These are phyloP conservation scores for Cystobasidium sp. DNA, from an alignment of 1,284 basidiomycete species.

Conservation along the genomic window DNA sequence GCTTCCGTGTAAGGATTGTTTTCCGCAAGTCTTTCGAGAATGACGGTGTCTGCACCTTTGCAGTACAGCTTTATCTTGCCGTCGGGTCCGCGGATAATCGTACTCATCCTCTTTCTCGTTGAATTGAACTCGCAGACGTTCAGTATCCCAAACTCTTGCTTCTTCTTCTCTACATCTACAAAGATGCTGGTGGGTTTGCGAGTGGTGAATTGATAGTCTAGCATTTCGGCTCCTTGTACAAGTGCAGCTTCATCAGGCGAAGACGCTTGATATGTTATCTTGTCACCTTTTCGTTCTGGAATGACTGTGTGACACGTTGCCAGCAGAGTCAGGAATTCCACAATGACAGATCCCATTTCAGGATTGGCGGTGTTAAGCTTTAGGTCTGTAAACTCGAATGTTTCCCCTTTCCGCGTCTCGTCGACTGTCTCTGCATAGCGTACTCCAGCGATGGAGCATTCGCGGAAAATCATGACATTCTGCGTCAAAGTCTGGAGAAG, in stretches of 20 bases:
- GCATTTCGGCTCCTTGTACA: constrained; percentile 87
- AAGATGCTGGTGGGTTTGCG: constrained; percentile 63
- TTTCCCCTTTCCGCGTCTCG: constrained; percentile 72
- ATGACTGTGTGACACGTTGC: constrained; percentile 99
- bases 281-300: constrained; percentile 78
- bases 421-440: constrained; percentile 88
- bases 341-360: constrained; percentile 64
- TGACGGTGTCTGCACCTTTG: constrained; percentile 98
- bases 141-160: constrained; percentile 84
- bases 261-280: constrained; percentile 83
- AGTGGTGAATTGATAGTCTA: constrained; percentile 94
- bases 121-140: constrained; percentile 99
- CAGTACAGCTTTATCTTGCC: constrained; percentile 93
- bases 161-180: constrained; percentile 61
- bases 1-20: constrained; percentile 84
- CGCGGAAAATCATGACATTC: constrained; percentile 96
- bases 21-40: constrained; percentile 76
- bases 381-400: constrained; percentile 56
- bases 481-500: constrained; percentile 74
- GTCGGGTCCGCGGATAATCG: constrained; percentile 82
- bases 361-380: constrained; percentile 56
- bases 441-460: constrained; percentile 84
- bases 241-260: constrained; percentile 98
- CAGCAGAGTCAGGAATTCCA: constrained; percentile 86
- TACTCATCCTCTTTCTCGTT: constrained; percentile 96